Percentiles rank a stretch among this genome's conserved stretches.
phyloP scores from a whole-genome alignment of 2,329 filamentous ascomycete genomes.

The Torrubiella hemipterigena region DNA sequence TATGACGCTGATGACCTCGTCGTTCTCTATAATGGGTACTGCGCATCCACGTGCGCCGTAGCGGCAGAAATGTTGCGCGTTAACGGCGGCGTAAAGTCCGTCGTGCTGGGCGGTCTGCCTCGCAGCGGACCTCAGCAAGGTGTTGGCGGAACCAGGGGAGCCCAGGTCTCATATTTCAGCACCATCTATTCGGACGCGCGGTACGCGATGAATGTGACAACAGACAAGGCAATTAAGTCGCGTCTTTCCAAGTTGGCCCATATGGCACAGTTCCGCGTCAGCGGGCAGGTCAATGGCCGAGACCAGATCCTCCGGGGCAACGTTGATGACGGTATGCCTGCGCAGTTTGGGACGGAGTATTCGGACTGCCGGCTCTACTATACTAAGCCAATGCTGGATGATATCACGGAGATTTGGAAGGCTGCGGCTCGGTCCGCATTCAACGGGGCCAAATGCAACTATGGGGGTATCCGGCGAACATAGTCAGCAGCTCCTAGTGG shows the following conservation, averaged over 20 bases:
- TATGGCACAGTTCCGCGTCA: constrained; percentile 18
- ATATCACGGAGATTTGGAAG: constrained; percentile 35
- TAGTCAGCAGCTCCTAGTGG: too few relatives aligned
- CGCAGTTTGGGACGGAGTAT: constrained; percentile 45
- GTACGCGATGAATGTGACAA: constrained; percentile 1
- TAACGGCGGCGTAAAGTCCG: constrained; percentile 39
- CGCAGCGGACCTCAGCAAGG: constrained; percentile 38
- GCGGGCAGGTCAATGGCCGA: constrained; percentile 22
- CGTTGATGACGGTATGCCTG: constrained; percentile 22
- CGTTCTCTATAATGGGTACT: constrained; percentile 41
- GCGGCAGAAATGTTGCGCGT: constrained; percentile 42
- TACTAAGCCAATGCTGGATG: constrained; percentile 33
- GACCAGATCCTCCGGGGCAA: constrained; percentile 21
- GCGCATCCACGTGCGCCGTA: constrained; percentile 47
- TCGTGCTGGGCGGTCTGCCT: constrained; percentile 46
- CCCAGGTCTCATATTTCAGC: constrained; percentile 20
- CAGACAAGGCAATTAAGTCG: constrained; percentile 11
- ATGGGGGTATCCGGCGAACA: constrained; percentile 8
- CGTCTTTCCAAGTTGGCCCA: constrained; percentile 17
- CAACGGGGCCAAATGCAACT: constrained; percentile 7
- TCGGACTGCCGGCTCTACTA: constrained; percentile 47
- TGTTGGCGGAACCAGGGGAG: constrained; percentile 47
- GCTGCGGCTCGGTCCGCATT: constrained; percentile 7
- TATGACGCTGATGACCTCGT: constrained; percentile 28
- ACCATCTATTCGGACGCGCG: constrained; percentile 8